Conservation (phyloP, 73 alveolate species). For the Uronychia binucleata region DNA sequence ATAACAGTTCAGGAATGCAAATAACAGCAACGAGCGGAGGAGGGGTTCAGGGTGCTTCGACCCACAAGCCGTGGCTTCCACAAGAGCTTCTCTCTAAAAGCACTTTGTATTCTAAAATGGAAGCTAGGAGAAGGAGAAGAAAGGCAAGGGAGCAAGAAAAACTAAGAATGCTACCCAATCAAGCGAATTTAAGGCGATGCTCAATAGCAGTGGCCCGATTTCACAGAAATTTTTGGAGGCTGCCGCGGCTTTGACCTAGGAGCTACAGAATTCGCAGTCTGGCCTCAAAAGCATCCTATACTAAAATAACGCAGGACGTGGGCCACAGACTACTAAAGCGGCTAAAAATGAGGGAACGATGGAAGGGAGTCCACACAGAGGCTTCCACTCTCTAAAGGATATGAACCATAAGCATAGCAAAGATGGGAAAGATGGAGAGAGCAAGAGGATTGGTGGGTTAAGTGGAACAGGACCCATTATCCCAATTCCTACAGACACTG, state of each 20-base stretch:
- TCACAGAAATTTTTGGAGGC: not conserved
- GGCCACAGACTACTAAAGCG: not conserved
- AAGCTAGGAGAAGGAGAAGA: too few relatives aligned
- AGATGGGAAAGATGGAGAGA: not conserved
- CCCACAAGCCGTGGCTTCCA: not conserved
- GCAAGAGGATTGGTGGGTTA: not conserved
- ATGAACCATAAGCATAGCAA: not conserved
- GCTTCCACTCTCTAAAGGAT: not conserved
- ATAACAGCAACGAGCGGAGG: not conserved
- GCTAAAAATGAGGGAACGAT: not conserved
- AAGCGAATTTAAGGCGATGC: not conserved
- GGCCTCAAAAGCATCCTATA: not conserved
- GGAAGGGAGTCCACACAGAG: not conserved
- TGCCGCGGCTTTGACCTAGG: not conserved
- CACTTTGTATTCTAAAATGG: not conserved
- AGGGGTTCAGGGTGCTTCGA: not conserved
- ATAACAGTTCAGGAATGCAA: not conserved
- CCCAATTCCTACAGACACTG: too few relatives aligned
- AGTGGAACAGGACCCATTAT: not conserved
- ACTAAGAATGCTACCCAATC: not conserved
- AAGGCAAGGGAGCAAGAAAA: too few relatives aligned
- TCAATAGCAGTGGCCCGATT: not conserved
- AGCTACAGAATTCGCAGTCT: not conserved
- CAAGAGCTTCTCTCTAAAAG: not conserved
- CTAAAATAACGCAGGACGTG: not conserved